Conservation (phyloP, 2,329 filamentous ascomycete species). For the Aureobasidium sp. region DNA sequence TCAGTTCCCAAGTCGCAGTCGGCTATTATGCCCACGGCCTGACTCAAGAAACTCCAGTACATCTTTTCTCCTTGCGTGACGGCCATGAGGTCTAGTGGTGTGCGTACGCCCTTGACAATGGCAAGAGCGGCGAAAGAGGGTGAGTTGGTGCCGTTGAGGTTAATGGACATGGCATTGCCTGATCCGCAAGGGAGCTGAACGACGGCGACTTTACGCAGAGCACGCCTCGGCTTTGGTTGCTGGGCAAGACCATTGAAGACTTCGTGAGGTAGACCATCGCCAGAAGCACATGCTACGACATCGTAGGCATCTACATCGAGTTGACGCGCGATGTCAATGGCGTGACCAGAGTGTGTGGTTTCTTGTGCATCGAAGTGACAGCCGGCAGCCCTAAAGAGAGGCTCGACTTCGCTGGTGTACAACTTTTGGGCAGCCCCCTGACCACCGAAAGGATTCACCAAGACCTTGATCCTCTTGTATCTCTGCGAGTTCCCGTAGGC, state of each 20-base stretch:
- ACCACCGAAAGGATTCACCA: constrained; percentile 87
- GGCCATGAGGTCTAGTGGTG: constrained; percentile 76
- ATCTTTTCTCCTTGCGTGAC: constrained; percentile 73
- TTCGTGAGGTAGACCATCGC: constrained; percentile 86
- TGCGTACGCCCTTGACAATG: constrained; percentile 81
- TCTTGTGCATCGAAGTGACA: constrained; percentile 68
- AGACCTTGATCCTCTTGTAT: constrained; percentile 72
- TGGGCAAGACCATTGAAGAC: constrained; percentile 87
- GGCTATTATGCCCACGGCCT: constrained; percentile 81
- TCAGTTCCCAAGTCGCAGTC: constrained; percentile 88
- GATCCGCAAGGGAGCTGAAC: constrained; percentile 86
- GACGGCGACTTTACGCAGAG: constrained; percentile 70
- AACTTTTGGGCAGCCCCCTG: constrained; percentile 67
- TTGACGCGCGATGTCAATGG: constrained; percentile 64
- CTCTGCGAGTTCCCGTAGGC: constrained; percentile 65
- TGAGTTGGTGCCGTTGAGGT: constrained; percentile 73
- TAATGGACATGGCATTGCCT: constrained; percentile 89
- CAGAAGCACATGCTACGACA: constrained; percentile 80
- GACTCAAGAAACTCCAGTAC: constrained; percentile 81
- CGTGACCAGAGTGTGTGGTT: constrained; percentile 69
- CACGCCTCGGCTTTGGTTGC: constrained; percentile 65
- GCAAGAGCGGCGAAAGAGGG: constrained; percentile 70
- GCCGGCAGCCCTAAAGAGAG: constrained; percentile 73
- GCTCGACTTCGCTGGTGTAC: constrained; percentile 69
- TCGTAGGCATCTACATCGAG: constrained; percentile 77